Evolutionary conservation across 805 yeast genomes (phyloP), one percentile per base, ranked within the genome.

Genomic region (Suhomyces sp.): DNA sequence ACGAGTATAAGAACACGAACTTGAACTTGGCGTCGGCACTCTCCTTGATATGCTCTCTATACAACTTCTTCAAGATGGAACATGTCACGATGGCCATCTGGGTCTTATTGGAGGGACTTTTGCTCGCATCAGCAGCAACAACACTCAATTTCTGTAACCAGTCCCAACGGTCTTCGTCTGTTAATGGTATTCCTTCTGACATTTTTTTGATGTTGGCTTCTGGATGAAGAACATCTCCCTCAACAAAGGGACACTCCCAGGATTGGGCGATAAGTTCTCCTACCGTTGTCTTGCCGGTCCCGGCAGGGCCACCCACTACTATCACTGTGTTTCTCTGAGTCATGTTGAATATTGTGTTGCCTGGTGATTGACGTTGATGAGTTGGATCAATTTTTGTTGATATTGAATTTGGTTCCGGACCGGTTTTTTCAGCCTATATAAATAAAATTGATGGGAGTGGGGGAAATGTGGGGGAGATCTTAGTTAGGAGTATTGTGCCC

Each of bases 251-350:
- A 31, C 82, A 69, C 2, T 58, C 40, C 13, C 77, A 70, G 15
- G 60, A 51, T 14, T 61, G 40, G 0, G 82, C 58, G 14, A 90
- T 51, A 8, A 58, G 50, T 10, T 63, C 63, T 0, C 86, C 95
- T 14, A 84, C 74, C 2, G 96, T 86, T 15, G 95, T 72, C 56
- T 93, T 93, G 1, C 98, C 98, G 2, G 96, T 84, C 6, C 98
- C 98, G 0, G 96, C 90, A 0, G 98, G 96, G 0, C 98, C 98
- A 9, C 95, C 96, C 6, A 91, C 78, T 2, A 88, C 79, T 19
- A 77, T 58, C 2, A 79, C 76, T 0, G 54, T 38, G 16, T 19
- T 33, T n/a, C 18, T 29, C 18, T 8, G n/a, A 9, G 33, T 14
- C 31, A 28, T 28, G 9, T 20, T 20, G 22, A n/a, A n/a, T n/a